These are phyloP conservation scores for Talinum fruticosum DNA, from an alignment of 148 eudicot species.

Conservation along the genomic window DNA sequence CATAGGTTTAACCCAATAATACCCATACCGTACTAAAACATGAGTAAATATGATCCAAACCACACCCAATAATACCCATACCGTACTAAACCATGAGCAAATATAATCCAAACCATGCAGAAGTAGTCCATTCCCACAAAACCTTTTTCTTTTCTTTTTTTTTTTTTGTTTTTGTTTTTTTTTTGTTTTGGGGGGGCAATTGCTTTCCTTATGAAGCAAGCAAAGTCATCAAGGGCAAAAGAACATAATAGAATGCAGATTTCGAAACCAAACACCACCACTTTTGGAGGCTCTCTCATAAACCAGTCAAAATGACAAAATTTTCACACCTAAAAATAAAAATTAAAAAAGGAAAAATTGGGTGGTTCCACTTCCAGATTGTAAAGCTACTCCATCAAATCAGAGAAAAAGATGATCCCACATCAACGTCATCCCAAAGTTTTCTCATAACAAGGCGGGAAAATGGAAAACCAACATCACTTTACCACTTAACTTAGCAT, in stretches of 20 bases:
- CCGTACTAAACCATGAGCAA: too few species aligned
- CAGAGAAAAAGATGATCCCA: conserved; percentile 11
- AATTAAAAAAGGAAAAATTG: background rate
- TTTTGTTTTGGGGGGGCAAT: background rate
- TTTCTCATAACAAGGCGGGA: background rate
- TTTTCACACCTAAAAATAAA: conserved; percentile 4
- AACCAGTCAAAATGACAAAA: conserved; percentile 2
- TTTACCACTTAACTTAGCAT: background rate
- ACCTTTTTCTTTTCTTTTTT: background rate
- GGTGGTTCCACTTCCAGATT: conserved; percentile 12
- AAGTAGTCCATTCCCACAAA: too few species aligned
- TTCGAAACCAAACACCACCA: background rate
- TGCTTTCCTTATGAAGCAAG: background rate
- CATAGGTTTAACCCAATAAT: too few species aligned
- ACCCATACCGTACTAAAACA: too few species aligned
- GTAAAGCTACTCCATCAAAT: background rate
- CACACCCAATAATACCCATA: too few species aligned
- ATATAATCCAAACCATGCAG: too few species aligned
- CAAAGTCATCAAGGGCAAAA: background rate
- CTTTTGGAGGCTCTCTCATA: background rate
- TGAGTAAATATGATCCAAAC: too few species aligned
- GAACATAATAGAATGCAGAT: background rate
- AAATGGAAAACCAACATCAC: background rate
- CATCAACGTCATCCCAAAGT: background rate
- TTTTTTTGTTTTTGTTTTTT: too few species aligned